phyloP scores from a whole-genome alignment of 306 rosid genomes.

The Rubus parviflorus region DNA sequence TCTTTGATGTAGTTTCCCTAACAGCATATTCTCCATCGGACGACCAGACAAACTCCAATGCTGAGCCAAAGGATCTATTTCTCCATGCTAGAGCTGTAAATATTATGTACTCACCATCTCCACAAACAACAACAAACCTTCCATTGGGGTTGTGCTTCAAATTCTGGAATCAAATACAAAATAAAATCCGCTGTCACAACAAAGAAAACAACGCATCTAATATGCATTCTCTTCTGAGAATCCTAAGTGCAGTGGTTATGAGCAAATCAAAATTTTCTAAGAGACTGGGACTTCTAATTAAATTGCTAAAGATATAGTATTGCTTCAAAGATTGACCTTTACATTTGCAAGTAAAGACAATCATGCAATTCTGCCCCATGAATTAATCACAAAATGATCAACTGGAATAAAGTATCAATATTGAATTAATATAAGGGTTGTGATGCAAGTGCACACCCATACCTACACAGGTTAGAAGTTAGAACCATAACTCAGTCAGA shows the following conservation, averaged over 20 bases:
- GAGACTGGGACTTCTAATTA: neutral
- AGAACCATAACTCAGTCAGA: neutral
- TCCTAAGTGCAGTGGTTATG: neutral
- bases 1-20: conserved; percentile 88
- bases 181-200: conserved; percentile 15
- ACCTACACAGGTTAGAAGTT: neutral
- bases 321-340: neutral
- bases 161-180: conserved; percentile 53
- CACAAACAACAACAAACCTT: conserved; percentile 96
- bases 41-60: conserved; percentile 95
- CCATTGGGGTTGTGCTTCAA: conserved; percentile 98
- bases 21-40: conserved; percentile 93
- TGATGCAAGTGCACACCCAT: neutral
- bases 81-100: conserved; percentile 99
- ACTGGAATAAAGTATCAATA: neutral
- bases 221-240: neutral
- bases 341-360: neutral
- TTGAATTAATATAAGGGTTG: neutral
- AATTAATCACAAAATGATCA: neutral
- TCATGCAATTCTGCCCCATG: neutral
- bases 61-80: conserved; percentile 96
- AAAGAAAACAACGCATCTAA: neutral
- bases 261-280: neutral
- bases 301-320: neutral
- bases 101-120: conserved; percentile 96